phyloP scores from a whole-genome alignment of 202 grass and related monocot species.

The Cymbopogon flexuosus region DNA sequence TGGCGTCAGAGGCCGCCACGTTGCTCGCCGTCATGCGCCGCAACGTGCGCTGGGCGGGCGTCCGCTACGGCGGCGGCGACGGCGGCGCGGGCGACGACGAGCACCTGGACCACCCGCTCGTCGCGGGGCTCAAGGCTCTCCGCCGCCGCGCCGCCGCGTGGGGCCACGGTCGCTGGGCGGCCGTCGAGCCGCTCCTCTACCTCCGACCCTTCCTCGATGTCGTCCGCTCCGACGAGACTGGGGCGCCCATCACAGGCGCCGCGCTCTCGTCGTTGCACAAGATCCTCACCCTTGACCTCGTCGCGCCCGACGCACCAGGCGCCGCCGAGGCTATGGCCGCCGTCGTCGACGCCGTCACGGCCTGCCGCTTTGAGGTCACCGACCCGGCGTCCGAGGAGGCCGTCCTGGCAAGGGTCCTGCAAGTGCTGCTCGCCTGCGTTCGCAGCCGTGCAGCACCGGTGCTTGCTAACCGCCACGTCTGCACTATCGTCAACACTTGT shows the following conservation, averaged over 20 bases:
- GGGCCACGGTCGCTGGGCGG: slow-evolving; percentile 32
- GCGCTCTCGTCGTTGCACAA: slow-evolving; percentile 87
- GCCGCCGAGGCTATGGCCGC: slow-evolving; percentile 56
- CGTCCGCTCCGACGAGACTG: slow-evolving; percentile 92
- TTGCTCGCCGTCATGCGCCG: slow-evolving; percentile 85
- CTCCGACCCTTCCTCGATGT: slow-evolving; percentile 86
- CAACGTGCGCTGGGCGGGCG: slow-evolving; percentile 80
- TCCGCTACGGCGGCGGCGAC: slow-evolving; percentile 54
- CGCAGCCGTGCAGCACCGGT: slow-evolving; percentile 50
- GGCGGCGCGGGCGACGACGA: slow-evolving; percentile 60
- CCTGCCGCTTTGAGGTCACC: slow-evolving; percentile 90
- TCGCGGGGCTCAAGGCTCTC: slow-evolving; percentile 72
- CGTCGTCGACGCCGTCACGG: slow-evolving; percentile 72
- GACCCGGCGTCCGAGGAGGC: slow-evolving; percentile 93
- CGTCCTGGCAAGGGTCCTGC: slow-evolving; percentile 80
- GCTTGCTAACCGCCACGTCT: slow-evolving; percentile 77
- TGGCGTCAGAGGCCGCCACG: slow-evolving; percentile 66
- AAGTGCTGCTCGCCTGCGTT: slow-evolving; percentile 82
- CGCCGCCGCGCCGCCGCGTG: slow-evolving; percentile 63
- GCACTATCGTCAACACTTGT: slow-evolving; percentile 80
- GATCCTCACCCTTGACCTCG: slow-evolving; percentile 75
- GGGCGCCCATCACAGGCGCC: slow-evolving; percentile 90
- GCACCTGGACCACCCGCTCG: slow-evolving; percentile 66
- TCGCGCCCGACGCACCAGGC: slow-evolving; percentile 34
- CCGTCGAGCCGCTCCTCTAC: slow-evolving; percentile 60